Percentiles rank a stretch among this genome's conserved stretches.
Evolutionary conservation across 164 flowering plant species (phyloP).

Genomic region (Santalum album): DNA sequence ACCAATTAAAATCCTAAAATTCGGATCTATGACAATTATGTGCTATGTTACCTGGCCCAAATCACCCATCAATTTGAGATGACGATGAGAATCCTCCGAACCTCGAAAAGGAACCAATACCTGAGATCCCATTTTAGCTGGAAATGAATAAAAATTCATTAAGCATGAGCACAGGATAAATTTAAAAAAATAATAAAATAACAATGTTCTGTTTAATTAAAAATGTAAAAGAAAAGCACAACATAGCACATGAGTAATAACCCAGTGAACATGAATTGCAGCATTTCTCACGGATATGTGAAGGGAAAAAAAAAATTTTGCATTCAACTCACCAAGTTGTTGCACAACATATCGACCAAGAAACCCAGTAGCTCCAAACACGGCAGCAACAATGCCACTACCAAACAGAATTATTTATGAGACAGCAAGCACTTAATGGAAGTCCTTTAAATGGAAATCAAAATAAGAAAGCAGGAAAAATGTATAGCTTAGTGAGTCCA

Average conservation of each 20-base stretch:
- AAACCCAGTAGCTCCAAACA: conserved; percentile 97
- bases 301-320: neutral
- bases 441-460: neutral
- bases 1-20: neutral
- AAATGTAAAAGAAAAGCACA: no score
- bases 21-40: neutral
- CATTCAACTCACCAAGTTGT: conserved; percentile 71
- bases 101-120: conserved; percentile 95
- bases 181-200: neutral
- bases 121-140: conserved; percentile 98
- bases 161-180: neutral
- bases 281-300: neutral
- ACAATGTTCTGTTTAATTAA: neutral
- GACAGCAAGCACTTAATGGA: no score
- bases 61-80: conserved; percentile 99
- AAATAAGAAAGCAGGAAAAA: neutral
- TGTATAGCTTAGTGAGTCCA: neutral
- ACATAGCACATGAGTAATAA: neutral
- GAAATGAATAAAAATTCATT: conserved; percentile 5
- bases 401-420: conserved; percentile 15
- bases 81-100: conserved; percentile 88
- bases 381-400: conserved; percentile 95
- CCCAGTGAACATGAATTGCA: neutral
- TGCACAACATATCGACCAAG: conserved; percentile 96
- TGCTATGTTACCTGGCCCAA: conserved; percentile 71